Evolutionary conservation across 192 early-diverging fungal genomes (phyloP).

Genomic region (Coemansia reversa): DNA sequence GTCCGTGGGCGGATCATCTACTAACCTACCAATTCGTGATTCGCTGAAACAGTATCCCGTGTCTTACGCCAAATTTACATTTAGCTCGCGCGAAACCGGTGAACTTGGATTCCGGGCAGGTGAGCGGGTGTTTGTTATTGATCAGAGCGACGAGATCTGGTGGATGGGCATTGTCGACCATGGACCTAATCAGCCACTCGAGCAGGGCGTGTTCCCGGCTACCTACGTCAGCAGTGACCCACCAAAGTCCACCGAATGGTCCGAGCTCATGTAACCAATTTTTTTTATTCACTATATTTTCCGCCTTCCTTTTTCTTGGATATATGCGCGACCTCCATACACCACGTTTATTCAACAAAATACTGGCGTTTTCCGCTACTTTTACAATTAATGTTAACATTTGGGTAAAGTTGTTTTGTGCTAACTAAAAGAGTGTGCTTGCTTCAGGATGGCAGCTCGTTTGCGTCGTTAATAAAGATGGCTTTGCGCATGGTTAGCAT

Average conservation of each 20-base stretch:
- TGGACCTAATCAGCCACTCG: conserved; percentile 57
- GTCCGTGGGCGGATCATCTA: conserved; percentile 27
- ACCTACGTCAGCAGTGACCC: conserved; percentile 65
- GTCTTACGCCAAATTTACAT: conserved; percentile 73
- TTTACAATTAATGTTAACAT: not conserved
- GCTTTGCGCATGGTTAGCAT: not conserved
- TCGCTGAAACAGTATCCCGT: conserved; percentile 56
- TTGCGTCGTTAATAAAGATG: not conserved
- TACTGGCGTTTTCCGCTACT: not conserved
- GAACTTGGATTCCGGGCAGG: conserved; percentile 71
- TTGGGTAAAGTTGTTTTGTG: not conserved
- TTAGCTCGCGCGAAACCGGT: conserved; percentile 69
- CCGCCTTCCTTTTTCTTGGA: not conserved
- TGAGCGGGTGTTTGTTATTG: conserved; percentile 72
- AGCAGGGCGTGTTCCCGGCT: conserved; percentile 77
- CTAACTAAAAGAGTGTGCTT: not conserved
- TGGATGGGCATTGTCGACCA: conserved; percentile 74
- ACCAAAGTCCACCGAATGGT: conserved; percentile 49
- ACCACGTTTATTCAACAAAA: not conserved
- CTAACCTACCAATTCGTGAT: conserved; percentile 52
- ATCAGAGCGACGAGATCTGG: conserved; percentile 78
- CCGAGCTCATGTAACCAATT: conserved; percentile 41
- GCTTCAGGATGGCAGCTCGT: not conserved
- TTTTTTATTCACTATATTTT: not conserved
- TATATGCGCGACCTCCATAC: not conserved